Base-by-base conservation (phyloP, 2,329 filamentous ascomycete species). In the Tolypocladium capitatum region DNA sequence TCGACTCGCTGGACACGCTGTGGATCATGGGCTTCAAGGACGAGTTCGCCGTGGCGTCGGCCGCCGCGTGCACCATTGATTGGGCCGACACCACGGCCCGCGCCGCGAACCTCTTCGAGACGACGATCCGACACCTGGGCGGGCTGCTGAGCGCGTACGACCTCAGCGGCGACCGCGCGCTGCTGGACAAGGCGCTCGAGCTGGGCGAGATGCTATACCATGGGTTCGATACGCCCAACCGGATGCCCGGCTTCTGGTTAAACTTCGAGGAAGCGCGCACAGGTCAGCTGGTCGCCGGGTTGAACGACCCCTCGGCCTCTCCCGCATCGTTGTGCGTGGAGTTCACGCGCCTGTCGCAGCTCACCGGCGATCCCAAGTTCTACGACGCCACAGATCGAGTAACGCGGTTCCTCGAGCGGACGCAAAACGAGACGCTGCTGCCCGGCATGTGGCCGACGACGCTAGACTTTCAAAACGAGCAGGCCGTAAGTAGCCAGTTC, bases 351-450 rank as follows among this genome's bases (percentile, higher is more conserved):
- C 69, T 91, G 36, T 81, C 83, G 8, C 85, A 89, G 62, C 66
- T 90, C 31, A 87, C 85, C 0, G 78, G 78, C 33, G 73, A 89
- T 50, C 64, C 74, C 45, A 87, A 83, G 59, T 91, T 84, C 64
- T 89, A 83, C 59, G 86, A 90, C 60, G 86, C 85, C 1, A 75
- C 88, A 48, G 81, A 83, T 49, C 76, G 84, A 10, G 78, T 94
- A 43, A 86, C 83, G 9, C 74, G 83, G 49, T 75, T 81, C 21
- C 71, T 94, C n/a, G 74, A 83, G 46, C 68, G 72, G 35, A 76
- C 77, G 46, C 86, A 92, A 64, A 79, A 81, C 56, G 63, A 71
- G 5, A 89, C 86, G 0, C 70, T 68, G n/a, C 63, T 91, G 6
- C 86, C 86, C 0, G 86, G 87, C 3, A 74, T 92, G 69, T 92